Evolutionary conservation across 768 basidiomycete genomes (phyloP).

Genomic region (Kwoniella botswanensis): DNA sequence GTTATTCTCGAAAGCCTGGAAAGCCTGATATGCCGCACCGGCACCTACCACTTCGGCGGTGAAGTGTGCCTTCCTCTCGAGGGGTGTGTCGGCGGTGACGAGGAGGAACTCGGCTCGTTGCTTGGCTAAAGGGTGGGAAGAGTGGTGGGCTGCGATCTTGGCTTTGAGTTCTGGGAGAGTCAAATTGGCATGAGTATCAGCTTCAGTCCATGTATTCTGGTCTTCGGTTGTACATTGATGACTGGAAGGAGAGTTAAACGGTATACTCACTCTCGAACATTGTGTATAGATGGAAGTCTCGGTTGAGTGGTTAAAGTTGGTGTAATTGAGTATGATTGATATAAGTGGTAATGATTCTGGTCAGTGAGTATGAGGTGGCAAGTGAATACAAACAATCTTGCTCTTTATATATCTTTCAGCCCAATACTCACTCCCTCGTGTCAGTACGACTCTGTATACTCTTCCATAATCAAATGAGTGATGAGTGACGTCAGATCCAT

Average conservation of each 20-base stretch:
- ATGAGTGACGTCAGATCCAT: conserved; percentile 15
- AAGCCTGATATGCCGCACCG: conserved; percentile 49
- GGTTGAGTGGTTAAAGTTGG: not conserved
- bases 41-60: conserved; percentile 47
- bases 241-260: too few relatives aligned
- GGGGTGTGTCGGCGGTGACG: conserved; percentile 34
- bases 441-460: too few relatives aligned
- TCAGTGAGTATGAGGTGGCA: not conserved
- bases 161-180: conserved; percentile 33
- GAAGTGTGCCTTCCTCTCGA: conserved; percentile 50
- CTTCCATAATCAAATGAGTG: not conserved
- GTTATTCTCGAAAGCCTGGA: conserved; percentile 46
- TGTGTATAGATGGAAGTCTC: not conserved
- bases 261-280: conserved; percentile 28
- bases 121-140: conserved; percentile 36
- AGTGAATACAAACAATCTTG: not conserved
- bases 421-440: too few relatives aligned
- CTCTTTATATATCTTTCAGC: not conserved
- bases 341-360: not conserved
- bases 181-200: not conserved
- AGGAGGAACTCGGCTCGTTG: conserved; percentile 48
- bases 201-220: not conserved
- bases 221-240: not conserved
- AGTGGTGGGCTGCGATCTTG: conserved; percentile 30
- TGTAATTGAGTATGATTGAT: not conserved